phyloP scores from a whole-genome alignment of 2,329 filamentous ascomycete genomes.

The Emergomyces orientalis region DNA sequence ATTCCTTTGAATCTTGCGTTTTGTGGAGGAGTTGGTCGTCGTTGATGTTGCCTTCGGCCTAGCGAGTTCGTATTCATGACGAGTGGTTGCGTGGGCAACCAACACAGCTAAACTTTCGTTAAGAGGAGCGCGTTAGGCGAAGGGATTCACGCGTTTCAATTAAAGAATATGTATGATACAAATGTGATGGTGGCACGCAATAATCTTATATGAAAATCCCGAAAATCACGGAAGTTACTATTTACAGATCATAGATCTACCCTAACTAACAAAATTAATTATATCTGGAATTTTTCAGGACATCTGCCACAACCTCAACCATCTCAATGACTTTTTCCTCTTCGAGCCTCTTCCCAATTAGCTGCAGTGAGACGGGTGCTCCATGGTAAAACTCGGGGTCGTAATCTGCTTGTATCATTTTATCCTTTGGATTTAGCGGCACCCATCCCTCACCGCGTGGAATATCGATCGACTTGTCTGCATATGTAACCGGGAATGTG shows the following conservation, averaged over 20 bases:
- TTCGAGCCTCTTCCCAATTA: constrained; percentile 22
- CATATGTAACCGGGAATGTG: constrained; percentile 18
- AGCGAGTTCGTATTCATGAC: not conserved
- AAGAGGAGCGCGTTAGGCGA: too few relatives aligned
- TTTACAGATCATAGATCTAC: too few relatives aligned
- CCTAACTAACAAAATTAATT: not conserved
- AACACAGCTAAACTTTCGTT: not conserved
- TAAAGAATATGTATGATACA: too few relatives aligned
- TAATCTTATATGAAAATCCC: not conserved
- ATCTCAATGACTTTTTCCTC: constrained; percentile 31
- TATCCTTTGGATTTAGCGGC: constrained; percentile 22
- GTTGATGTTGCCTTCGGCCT: not conserved
- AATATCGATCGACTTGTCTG: constrained; percentile 16
- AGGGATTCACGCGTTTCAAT: too few relatives aligned
- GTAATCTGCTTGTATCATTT: constrained; percentile 22
- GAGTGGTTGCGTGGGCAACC: constrained; percentile 1
- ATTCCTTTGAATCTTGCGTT: not conserved
- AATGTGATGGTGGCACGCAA: too few relatives aligned
- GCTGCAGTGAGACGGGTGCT: constrained; percentile 24
- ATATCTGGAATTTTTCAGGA: constrained; percentile 6
- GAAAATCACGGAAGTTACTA: not conserved
- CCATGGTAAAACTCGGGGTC: constrained; percentile 25
- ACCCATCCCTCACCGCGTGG: constrained; percentile 23
- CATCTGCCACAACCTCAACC: constrained; percentile 28
- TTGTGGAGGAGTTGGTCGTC: too few relatives aligned